Percentiles rank a stretch among this genome's conserved stretches.
Conservation (phyloP, 129 eudicot species). For the Sambucus nigra region DNA sequence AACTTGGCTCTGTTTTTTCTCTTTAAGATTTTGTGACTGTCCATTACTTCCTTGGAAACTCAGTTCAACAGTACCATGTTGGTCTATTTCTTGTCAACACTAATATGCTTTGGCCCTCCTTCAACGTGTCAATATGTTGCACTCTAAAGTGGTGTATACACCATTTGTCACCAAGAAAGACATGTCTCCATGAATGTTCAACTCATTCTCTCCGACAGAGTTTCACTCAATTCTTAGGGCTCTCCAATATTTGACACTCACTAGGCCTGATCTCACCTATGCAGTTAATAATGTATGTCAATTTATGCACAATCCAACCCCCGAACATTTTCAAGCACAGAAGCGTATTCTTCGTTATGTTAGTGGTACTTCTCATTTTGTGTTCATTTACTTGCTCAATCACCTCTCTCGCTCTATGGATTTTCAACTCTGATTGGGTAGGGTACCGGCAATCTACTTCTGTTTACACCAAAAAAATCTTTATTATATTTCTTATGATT, state of each 20-base stretch:
- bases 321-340: not conserved
- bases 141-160: no score
- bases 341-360: not conserved
- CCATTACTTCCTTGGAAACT: not conserved
- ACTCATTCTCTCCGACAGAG: not conserved
- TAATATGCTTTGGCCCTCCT: not conserved
- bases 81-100: constrained; percentile 4
- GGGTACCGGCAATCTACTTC: no score
- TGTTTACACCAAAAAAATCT: no score
- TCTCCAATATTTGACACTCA: not conserved
- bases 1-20: not conserved
- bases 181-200: not conserved
- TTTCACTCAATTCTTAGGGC: not conserved
- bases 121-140: no score
- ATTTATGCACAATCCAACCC: not conserved
- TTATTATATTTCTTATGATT: no score
- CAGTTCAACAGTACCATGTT: not conserved
- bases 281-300: not conserved
- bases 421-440: no score
- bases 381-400: no score
- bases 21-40: not conserved
- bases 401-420: no score
- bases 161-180: not conserved
- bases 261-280: not conserved
- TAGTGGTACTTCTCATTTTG: not conserved